These are phyloP conservation scores for Lactarius akahatsu DNA, from an alignment of 768 basidiomycete species.

Conservation along the genomic window DNA sequence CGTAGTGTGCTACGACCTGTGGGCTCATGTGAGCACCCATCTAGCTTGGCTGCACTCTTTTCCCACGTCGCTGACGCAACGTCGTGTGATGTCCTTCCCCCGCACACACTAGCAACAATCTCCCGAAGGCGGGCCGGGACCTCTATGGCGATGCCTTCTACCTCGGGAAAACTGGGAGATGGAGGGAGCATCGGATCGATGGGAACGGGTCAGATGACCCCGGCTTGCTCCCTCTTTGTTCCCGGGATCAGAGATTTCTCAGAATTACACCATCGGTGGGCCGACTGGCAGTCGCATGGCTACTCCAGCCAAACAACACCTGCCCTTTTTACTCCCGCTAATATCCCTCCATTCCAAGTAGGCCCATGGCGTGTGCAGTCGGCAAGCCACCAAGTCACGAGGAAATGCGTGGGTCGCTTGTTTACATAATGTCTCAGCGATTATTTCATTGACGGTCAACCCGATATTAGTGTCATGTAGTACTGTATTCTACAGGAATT, in stretches of 20 bases:
- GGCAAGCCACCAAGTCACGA: conserved; percentile 85
- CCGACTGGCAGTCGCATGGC: conserved; percentile 36
- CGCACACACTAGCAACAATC: too few species aligned
- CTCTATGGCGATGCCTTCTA: neutral
- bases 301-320: conserved; percentile 40
- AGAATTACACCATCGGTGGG: conserved; percentile 67
- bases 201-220: too few species aligned
- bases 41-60: too few species aligned
- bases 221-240: conserved; percentile 70
- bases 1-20: neutral
- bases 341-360: conserved; percentile 58
- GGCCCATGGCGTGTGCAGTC: conserved; percentile 89
- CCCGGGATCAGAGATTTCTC: conserved; percentile 73
- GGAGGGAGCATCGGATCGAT: neutral
- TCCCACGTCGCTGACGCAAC: too few species aligned
- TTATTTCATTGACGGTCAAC: too few species aligned
- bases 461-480: too few species aligned
- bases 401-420: conserved; percentile 86
- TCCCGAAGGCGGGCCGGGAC: neutral
- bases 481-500: too few species aligned
- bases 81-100: too few species aligned
- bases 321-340: conserved; percentile 40
- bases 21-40: too few species aligned
- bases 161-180: neutral
- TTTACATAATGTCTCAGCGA: conserved; percentile 21